phyloP scores from a whole-genome alignment of 202 grass and related monocot species.

The Setaria viridis region DNA sequence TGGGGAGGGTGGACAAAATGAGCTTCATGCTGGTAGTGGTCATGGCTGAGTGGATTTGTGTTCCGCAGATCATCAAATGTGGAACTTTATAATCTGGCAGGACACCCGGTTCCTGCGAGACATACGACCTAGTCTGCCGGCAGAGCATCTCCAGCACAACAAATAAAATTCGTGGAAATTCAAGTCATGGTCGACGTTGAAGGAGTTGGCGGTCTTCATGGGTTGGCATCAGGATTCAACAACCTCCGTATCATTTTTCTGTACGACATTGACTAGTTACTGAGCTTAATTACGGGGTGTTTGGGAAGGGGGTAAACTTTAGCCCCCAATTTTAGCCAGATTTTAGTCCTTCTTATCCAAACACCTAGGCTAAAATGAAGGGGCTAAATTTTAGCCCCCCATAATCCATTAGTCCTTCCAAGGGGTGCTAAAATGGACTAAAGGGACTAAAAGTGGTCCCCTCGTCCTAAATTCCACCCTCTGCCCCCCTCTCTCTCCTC shows the following conservation, averaged over 20 bases:
- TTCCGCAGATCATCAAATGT: neutral
- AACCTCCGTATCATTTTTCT: neutral
- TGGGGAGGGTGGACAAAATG: neutral
- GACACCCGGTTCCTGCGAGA: neutral
- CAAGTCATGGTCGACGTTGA: neutral
- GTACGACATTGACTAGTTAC: neutral
- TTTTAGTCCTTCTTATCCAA: too few species aligned
- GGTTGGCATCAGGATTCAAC: neutral
- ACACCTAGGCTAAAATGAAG: too few species aligned
- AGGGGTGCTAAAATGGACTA: too few species aligned
- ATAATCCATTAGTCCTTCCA: too few species aligned
- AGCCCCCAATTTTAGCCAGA: too few species aligned
- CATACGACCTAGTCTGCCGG: neutral
- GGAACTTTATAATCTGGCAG: neutral
- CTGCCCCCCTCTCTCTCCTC: too few species aligned
- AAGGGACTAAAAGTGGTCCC: too few species aligned
- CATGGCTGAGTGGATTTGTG: constrained; percentile 11
- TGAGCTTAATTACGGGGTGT: too few species aligned
- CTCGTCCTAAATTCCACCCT: too few species aligned
- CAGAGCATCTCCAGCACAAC: neutral
- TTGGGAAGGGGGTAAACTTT: too few species aligned
- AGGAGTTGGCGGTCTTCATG: neutral
- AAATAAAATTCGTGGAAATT: neutral
- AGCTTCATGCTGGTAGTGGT: constrained; percentile 1
- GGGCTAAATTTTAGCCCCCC: too few species aligned